Percentiles rank a stretch among this genome's conserved stretches.
Evolutionary conservation across 1,284 basidiomycete species (phyloP).

Genomic region (Ceratobasidium sp.): DNA sequence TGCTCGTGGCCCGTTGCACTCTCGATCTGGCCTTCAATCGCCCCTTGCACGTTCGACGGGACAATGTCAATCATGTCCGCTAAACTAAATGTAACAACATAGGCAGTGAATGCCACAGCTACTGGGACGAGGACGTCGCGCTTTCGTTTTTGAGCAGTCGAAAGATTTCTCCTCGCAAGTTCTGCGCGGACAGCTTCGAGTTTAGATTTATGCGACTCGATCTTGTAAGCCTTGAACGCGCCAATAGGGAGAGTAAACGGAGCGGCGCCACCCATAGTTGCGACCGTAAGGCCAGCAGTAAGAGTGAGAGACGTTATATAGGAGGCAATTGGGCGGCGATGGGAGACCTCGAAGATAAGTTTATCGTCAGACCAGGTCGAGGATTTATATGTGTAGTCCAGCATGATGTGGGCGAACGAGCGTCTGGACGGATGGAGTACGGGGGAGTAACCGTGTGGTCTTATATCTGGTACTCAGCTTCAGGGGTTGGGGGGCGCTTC

Average conservation of each 20-base stretch:
- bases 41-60: slow-evolving; percentile 1
- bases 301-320: slow-evolving; percentile 20
- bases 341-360: slow-evolving; percentile 13
- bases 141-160: slow-evolving; percentile 6
- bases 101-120: not conserved
- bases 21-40: not conserved
- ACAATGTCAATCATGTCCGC: slow-evolving; percentile 28
- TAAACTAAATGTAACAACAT: slow-evolving; percentile 9
- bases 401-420: not conserved
- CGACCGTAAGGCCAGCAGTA: slow-evolving; percentile 13
- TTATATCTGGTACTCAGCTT: no score
- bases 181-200: slow-evolving; percentile 15
- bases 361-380: not conserved
- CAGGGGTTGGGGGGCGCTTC: no score
- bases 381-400: not conserved
- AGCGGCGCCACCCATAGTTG: not conserved
- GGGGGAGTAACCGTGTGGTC: no score
- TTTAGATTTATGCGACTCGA: slow-evolving; percentile 22
- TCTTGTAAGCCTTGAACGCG: slow-evolving; percentile 34
- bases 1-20: not conserved
- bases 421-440: no score
- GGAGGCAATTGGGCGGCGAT: slow-evolving; percentile 13
- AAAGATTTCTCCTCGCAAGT: slow-evolving; percentile 5
- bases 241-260: slow-evolving; percentile 3
- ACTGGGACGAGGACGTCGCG: slow-evolving; percentile 20